Evolutionary conservation across 2,329 filamentous ascomycete genomes (phyloP).

Genomic region (Aspergillus glaucus): DNA sequence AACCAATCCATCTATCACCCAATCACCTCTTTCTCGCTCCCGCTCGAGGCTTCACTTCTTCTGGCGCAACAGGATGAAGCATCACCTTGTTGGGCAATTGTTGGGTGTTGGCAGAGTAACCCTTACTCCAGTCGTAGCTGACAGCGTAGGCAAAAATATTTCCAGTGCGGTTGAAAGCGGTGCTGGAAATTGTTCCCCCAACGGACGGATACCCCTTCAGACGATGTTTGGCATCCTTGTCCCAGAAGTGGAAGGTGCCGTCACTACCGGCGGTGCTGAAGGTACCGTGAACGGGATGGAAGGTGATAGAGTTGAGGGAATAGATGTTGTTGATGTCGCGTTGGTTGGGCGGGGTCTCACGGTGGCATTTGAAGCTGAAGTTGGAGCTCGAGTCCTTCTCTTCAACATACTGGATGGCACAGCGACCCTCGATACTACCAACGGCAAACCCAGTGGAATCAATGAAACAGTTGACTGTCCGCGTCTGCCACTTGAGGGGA

Average conservation of each 20-base stretch:
- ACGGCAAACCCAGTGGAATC: slow-evolving; percentile 90
- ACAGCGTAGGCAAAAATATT: slow-evolving; percentile 82
- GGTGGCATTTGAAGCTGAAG: slow-evolving; percentile 99
- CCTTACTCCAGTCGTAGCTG: slow-evolving; percentile 98
- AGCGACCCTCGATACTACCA: slow-evolving; percentile 92
- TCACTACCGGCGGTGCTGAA: slow-evolving; percentile 95
- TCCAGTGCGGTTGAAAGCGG: slow-evolving; percentile 83
- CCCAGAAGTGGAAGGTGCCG: slow-evolving; percentile 75
- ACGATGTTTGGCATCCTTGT: slow-evolving; percentile 83
- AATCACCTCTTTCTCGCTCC: slow-evolving; percentile 38
- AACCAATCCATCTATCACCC: not conserved
- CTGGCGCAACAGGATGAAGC: slow-evolving; percentile 68
- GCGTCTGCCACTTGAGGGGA: slow-evolving; percentile 96
- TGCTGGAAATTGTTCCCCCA: slow-evolving; percentile 80
- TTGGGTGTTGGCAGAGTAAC: slow-evolving; percentile 75
- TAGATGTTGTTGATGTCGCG: slow-evolving; percentile 80
- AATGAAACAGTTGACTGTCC: slow-evolving; percentile 89
- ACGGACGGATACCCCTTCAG: slow-evolving; percentile 83
- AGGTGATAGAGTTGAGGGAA: slow-evolving; percentile 93
- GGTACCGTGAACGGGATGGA: slow-evolving; percentile 95
- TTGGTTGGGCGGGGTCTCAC: slow-evolving; percentile 60
- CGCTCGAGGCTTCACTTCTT: slow-evolving; percentile 56
- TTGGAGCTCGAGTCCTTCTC: slow-evolving; percentile 88
- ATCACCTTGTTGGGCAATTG: slow-evolving; percentile 69
- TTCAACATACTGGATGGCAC: slow-evolving; percentile 96